These are phyloP conservation scores for Pseudogymnoascus sp. DNA, from an alignment of 2,329 filamentous ascomycete species.

Conservation along the genomic window DNA sequence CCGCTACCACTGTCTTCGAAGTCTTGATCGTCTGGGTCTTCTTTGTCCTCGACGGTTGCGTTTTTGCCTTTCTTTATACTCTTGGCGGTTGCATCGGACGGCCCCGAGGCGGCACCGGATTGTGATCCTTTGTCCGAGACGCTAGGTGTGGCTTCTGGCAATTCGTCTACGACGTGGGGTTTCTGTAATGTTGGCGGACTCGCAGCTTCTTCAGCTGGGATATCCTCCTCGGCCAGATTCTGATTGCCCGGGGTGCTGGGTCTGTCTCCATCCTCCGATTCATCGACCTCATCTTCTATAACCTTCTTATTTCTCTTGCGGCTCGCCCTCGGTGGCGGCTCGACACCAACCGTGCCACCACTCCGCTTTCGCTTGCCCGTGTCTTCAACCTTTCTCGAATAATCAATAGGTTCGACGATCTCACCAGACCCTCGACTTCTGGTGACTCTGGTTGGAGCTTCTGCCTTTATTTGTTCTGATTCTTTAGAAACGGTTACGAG, in stretches of 20 bases:
- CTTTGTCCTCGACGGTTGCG: not conserved
- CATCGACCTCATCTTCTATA: not conserved
- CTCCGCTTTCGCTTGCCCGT: not conserved
- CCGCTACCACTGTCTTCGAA: slow-evolving; percentile 11
- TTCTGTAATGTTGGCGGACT: not conserved
- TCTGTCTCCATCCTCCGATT: not conserved
- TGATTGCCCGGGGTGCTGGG: not conserved
- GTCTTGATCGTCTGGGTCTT: not conserved
- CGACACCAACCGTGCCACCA: not conserved
- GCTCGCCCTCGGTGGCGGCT: not conserved
- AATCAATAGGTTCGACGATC: not conserved
- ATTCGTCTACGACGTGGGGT: not conserved
- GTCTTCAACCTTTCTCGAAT: not conserved
- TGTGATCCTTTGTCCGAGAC: not conserved
- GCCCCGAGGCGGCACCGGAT: not conserved
- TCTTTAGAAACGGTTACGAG: not conserved
- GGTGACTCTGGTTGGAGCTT: not conserved
- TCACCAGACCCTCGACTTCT: not conserved
- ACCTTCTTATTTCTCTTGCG: not conserved
- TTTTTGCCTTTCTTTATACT: slow-evolving; percentile 9
- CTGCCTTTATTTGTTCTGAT: not conserved
- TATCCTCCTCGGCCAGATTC: not conserved
- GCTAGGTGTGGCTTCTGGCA: not conserved
- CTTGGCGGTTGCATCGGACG: not conserved
- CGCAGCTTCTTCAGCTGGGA: not conserved